phyloP scores from a whole-genome alignment of 2,329 filamentous ascomycete species.

The Balansia obtecta region DNA sequence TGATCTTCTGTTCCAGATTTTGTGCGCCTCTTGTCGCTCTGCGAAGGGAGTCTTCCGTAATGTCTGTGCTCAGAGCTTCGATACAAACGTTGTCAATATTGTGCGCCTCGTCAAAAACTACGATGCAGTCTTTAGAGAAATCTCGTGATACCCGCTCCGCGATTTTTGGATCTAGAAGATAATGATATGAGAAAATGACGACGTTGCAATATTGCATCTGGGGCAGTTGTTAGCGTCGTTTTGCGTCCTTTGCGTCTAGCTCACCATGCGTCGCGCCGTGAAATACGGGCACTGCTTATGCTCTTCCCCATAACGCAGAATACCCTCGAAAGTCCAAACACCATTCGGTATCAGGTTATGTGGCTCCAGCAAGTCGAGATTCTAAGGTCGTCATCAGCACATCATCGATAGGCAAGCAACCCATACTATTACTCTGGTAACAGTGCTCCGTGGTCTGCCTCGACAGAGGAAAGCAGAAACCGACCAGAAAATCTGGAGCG shows the following conservation, averaged over 20 bases:
- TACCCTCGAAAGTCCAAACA: slow-evolving; percentile 87
- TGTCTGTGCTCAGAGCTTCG: slow-evolving; percentile 89
- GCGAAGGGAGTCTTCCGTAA: slow-evolving; percentile 87
- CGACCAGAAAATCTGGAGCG: neutral
- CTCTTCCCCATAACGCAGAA: slow-evolving; percentile 82
- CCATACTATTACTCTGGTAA: neutral
- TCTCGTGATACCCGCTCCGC: slow-evolving; percentile 91
- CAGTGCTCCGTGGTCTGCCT: neutral
- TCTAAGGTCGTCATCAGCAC: slow-evolving; percentile 32
- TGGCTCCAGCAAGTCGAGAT: slow-evolving; percentile 86
- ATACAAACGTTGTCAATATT: slow-evolving; percentile 99
- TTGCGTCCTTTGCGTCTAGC: slow-evolving; percentile 9
- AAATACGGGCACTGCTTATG: slow-evolving; percentile 98
- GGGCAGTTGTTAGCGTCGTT: slow-evolving; percentile 6
- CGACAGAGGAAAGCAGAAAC: neutral
- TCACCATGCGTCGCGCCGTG: slow-evolving; percentile 82
- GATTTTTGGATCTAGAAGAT: slow-evolving; percentile 94
- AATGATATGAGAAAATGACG: slow-evolving; percentile 99
- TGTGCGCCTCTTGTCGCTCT: slow-evolving; percentile 84
- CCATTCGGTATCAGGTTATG: slow-evolving; percentile 91
- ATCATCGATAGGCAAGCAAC: too few relatives aligned
- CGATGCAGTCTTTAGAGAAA: slow-evolving; percentile 93
- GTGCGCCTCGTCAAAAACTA: slow-evolving; percentile 97
- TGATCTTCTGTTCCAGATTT: slow-evolving; percentile 82
- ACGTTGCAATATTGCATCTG: slow-evolving; percentile 98